A percentile compares a stretch with the other conserved stretches of the same genome.
These are phyloP conservation scores for Silybum marianum DNA, from an alignment of 129 eudicot genomes.

Conservation along the genomic window DNA sequence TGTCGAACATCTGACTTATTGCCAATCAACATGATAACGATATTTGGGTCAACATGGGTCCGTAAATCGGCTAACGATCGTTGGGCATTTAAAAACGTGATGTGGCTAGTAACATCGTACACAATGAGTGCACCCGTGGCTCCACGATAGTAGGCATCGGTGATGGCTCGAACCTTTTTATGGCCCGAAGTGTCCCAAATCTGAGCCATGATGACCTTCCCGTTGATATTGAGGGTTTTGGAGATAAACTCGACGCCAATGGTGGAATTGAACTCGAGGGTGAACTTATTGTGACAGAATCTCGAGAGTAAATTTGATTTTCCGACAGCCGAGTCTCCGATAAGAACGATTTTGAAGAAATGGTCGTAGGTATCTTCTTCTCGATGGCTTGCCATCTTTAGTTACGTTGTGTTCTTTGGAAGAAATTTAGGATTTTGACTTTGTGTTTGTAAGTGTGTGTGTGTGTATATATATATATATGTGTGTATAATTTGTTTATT, in stretches of 20 bases:
- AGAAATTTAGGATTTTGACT: neutral
- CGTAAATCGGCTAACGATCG: slow-evolving; percentile 71
- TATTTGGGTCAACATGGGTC: slow-evolving; percentile 66
- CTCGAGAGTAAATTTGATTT: slow-evolving; percentile 34
- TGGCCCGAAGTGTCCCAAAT: slow-evolving; percentile 40
- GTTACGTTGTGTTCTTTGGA: neutral
- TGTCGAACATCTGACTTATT: slow-evolving; percentile 74
- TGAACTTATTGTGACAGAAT: slow-evolving; percentile 36
- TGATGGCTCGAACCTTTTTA: slow-evolving; percentile 54
- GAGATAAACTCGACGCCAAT: slow-evolving; percentile 26
- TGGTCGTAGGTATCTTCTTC: slow-evolving; percentile 10
- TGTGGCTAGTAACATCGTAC: slow-evolving; percentile 71
- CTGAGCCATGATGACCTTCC: slow-evolving; percentile 22
- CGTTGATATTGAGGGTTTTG: slow-evolving; percentile 28
- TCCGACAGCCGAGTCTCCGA: slow-evolving; percentile 31
- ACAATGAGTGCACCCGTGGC: slow-evolving; percentile 76
- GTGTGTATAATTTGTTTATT: neutral
- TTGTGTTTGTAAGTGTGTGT: neutral
- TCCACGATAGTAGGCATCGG: slow-evolving; percentile 70
- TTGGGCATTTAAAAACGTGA: slow-evolving; percentile 64
- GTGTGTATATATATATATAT: neutral
- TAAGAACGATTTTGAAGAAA: slow-evolving; percentile 27
- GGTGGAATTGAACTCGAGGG: slow-evolving; percentile 36
- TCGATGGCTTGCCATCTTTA: slow-evolving; percentile 5
- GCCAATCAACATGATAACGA: slow-evolving; percentile 69